Conservation (phyloP, 768 basidiomycete genomes). For the Suillus clintonianus region DNA sequence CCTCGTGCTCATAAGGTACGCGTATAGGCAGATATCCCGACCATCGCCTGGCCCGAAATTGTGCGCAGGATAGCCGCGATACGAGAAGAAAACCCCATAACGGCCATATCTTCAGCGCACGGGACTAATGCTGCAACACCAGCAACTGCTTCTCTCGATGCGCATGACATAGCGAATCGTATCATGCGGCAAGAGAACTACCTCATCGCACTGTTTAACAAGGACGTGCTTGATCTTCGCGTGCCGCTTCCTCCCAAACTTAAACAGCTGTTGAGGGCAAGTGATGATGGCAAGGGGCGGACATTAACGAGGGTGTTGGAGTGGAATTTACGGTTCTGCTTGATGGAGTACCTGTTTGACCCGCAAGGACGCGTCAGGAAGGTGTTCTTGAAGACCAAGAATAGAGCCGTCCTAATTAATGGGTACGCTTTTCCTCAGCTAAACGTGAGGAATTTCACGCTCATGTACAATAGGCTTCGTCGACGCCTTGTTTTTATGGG, state of each 20-base stretch:
- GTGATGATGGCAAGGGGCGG: slow-evolving; percentile 64
- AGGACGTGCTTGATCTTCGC: slow-evolving; percentile 87
- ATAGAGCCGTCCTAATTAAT: slow-evolving; percentile 74
- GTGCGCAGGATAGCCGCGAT: slow-evolving; percentile 89
- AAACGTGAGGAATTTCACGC: not conserved
- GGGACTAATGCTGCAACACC: slow-evolving; percentile 56
- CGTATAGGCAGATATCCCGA: slow-evolving; percentile 90
- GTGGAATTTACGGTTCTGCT: slow-evolving; percentile 95
- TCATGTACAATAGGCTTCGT: slow-evolving; percentile 53
- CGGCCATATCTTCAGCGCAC: slow-evolving; percentile 72
- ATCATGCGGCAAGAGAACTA: slow-evolving; percentile 99
- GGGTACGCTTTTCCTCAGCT: slow-evolving; percentile 54
- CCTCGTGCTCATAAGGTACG: slow-evolving; percentile 7
- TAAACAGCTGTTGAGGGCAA: slow-evolving; percentile 51
- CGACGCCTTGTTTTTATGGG: slow-evolving; percentile 97
- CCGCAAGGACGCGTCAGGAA: slow-evolving; percentile 86
- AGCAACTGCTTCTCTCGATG: slow-evolving; percentile 86
- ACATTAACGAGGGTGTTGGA: slow-evolving; percentile 89
- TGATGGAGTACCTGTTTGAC: slow-evolving; percentile 96
- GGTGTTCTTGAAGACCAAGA: slow-evolving; percentile 86
- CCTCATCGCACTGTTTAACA: slow-evolving; percentile 96
- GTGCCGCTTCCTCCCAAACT: slow-evolving; percentile 72
- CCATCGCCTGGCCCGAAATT: slow-evolving; percentile 94
- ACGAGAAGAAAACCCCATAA: slow-evolving; percentile 90
- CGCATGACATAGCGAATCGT: slow-evolving; percentile 96